Evolutionary conservation across 179 eudicot genomes (phyloP).

Genomic region (Sideroxylon spinosum): DNA sequence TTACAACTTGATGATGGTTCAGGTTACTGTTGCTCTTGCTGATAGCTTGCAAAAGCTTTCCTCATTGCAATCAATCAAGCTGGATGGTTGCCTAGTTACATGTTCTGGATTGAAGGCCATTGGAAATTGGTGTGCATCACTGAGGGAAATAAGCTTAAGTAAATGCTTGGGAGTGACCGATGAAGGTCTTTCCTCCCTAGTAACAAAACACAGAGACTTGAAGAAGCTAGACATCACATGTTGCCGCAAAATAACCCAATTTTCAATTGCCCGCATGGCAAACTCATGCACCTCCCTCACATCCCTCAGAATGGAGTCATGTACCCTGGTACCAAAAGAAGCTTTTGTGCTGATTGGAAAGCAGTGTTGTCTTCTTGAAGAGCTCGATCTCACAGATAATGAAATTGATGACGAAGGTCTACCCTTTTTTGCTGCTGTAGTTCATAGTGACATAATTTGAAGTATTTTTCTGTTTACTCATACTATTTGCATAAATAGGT

Average conservation of each 20-base stretch:
- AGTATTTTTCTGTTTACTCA: conserved; percentile 4
- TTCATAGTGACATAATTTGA: neutral
- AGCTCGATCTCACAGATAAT: conserved; percentile 88
- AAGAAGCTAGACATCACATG: conserved; percentile 81
- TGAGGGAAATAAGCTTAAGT: conserved; percentile 77
- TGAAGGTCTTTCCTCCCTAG: conserved; percentile 69
- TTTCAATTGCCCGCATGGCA: conserved; percentile 63
- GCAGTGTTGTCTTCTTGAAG: conserved; percentile 70
- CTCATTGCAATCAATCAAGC: conserved; percentile 57
- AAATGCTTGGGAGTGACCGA: conserved; percentile 89
- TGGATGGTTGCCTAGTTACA: conserved; percentile 80
- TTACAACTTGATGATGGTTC: conserved; percentile 29
- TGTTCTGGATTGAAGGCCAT: conserved; percentile 77
- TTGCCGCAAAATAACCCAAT: conserved; percentile 72
- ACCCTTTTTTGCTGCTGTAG: neutral
- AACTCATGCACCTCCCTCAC: conserved; percentile 62
- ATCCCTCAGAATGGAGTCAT: conserved; percentile 84
- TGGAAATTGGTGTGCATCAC: conserved; percentile 58
- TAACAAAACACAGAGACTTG: conserved; percentile 63
- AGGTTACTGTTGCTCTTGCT: conserved; percentile 78
- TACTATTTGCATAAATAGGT: conserved; percentile 40
- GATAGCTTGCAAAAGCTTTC: conserved; percentile 71
- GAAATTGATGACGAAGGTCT: conserved; percentile 84
- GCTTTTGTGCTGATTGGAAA: conserved; percentile 83
- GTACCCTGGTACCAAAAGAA: conserved; percentile 60